Conservation (phyloP, 495 filamentous ascomycete genomes). For the Bombardia bombarda region DNA sequence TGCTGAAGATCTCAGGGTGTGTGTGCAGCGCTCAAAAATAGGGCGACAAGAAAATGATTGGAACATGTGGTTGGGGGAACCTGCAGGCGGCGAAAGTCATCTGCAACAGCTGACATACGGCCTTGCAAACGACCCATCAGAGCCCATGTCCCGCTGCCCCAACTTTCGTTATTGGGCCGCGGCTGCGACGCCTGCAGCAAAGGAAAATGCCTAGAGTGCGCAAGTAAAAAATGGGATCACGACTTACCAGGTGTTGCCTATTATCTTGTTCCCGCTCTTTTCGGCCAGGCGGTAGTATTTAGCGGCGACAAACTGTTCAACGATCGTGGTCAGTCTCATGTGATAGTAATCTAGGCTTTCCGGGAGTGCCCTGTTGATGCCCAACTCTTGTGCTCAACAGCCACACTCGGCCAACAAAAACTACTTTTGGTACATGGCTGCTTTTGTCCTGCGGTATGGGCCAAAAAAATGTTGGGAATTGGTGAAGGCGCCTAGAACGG, state of each 20-base stretch:
- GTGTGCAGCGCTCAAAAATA: slow-evolving; percentile 5
- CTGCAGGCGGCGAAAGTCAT: slow-evolving; percentile 11
- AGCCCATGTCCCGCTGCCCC: not conserved
- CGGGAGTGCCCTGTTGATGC: slow-evolving; percentile 29
- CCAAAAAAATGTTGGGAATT: too few species aligned
- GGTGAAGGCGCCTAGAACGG: too few species aligned
- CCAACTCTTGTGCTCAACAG: too few species aligned
- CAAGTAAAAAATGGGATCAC: slow-evolving; percentile 6
- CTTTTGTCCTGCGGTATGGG: too few species aligned
- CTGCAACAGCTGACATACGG: slow-evolving; percentile 11
- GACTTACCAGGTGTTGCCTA: slow-evolving; percentile 92
- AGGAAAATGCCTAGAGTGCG: slow-evolving; percentile 11
- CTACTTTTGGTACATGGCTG: too few species aligned
- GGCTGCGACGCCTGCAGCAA: slow-evolving; percentile 2
- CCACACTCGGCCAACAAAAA: too few species aligned
- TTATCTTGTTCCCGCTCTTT: slow-evolving; percentile 74
- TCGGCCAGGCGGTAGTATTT: slow-evolving; percentile 93
- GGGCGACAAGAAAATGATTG: slow-evolving; percentile 6
- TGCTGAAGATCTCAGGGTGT: not conserved
- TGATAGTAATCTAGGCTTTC: slow-evolving; percentile 11
- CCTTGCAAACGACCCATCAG: not conserved
- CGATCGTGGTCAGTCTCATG: slow-evolving; percentile 31
- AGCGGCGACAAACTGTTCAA: slow-evolving; percentile 68
- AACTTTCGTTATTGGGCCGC: not conserved
- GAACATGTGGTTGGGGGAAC: slow-evolving; percentile 1